A percentile compares a stretch with the other conserved stretches of the same genome.
phyloP scores from a whole-genome alignment of 441 rosid genomes.

The Hura crepitans region DNA sequence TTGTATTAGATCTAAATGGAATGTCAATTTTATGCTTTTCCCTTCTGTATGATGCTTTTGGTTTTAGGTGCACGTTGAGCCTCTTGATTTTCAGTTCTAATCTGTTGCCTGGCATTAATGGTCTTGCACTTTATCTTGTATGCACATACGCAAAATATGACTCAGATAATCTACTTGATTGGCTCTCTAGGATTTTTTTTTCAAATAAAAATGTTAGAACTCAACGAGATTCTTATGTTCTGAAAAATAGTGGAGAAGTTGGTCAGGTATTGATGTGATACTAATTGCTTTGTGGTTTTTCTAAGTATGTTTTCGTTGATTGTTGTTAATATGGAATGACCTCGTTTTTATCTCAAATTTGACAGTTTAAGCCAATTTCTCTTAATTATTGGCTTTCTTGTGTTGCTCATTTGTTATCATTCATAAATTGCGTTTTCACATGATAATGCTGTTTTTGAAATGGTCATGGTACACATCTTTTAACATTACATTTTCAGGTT shows the following conservation, averaged over 20 bases:
- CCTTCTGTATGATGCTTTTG: too few relatives aligned
- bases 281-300: neutral
- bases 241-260: neutral
- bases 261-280: too few relatives aligned
- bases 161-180: too few relatives aligned
- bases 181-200: too few relatives aligned
- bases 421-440: neutral
- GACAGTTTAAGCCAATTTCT: neutral
- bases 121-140: too few relatives aligned
- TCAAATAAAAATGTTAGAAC: too few relatives aligned
- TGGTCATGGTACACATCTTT: neutral
- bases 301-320: neutral
- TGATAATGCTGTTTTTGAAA: neutral
- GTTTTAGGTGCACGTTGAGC: neutral
- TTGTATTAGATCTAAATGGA: too few relatives aligned
- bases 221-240: neutral
- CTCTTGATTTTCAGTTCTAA: neutral
- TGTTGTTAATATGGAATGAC: neutral
- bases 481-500: neutral
- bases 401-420: neutral
- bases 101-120: too few relatives aligned
- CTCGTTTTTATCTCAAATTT: neutral
- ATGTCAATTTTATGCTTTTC: too few relatives aligned
- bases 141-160: too few relatives aligned
- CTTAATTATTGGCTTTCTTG: neutral